Base-by-base conservation (phyloP, 2,329 filamentous ascomycete genomes). In the Bipolaris victoriae region DNA sequence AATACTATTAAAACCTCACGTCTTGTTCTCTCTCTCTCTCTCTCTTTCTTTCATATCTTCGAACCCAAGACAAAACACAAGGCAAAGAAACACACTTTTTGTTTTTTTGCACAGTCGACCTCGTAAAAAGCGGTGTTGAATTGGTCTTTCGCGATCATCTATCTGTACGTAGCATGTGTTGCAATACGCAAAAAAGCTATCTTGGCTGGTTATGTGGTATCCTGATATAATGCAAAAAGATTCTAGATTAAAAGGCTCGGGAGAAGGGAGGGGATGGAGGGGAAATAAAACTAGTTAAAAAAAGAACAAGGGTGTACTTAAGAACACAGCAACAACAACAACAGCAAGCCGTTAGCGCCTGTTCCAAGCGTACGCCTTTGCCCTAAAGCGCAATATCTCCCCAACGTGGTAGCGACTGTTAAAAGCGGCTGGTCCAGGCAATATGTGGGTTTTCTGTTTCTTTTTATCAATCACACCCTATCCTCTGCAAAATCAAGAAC, bases 401-500 rank as follows among this genome's bases (percentile, higher is more conserved):
- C 33, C 22, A n/a, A 29, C 15, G 6, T 10, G 15, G 11, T 26
- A 49, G 39, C 35, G 22, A 49, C 22, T 18, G 46, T 33, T 5
- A 3, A 20, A n/a, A n/a, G 43, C 31, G 16, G 26, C 10, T 10
- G 13, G 10, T 11, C 29, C 11, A 29, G 41, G 9, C 15, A 18
- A 18, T 11, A 45, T 18, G 41, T 11, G 26, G 29, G 29, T 31
- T 31, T 24, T 24, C 9, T 43, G 7, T 41, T n/a, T 41, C 5
- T 41, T 22, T 24, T 49, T 29, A n/a, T 31, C 15, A 3, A 22
- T 49, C 46, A 78, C 0, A 85, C 83, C 43, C 83, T 76, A 60
- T 85, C 83, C 49, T 80, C 78, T 13, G 92, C 90, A 83, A 95
- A 96, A 78, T 96, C 92, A 61, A 96, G 83, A 55, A 97, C 90